These are phyloP conservation scores for Suillus occidentalis DNA, from an alignment of 768 basidiomycete species.

Conservation along the genomic window DNA sequence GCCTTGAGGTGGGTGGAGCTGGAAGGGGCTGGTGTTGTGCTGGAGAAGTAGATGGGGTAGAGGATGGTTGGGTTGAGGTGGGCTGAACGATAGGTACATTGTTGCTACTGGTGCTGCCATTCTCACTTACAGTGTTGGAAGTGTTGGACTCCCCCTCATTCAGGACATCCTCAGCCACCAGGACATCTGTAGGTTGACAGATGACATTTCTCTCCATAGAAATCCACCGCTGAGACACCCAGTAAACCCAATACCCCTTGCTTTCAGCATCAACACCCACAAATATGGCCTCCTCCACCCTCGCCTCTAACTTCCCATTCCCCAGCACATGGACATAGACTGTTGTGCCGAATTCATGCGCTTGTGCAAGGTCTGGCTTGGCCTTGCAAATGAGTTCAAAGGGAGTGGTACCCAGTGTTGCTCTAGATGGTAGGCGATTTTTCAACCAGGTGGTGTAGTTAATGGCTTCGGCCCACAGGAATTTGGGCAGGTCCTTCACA, in stretches of 20 bases:
- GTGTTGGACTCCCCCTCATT: conserved; percentile 12
- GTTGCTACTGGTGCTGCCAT: no score
- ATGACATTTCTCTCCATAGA: conserved; percentile 33
- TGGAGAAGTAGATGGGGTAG: no score
- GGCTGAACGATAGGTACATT: not conserved
- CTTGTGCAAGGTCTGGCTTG: not conserved
- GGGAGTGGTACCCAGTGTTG: conserved; percentile 24
- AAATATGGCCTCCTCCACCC: conserved; percentile 28
- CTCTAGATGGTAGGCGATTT: conserved; percentile 32
- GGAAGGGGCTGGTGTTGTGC: no score
- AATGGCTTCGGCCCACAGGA: conserved; percentile 18
- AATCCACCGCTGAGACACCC: conserved; percentile 10
- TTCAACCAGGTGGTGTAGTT: conserved; percentile 36
- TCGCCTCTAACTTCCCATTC: conserved; percentile 25
- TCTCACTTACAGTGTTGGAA: no score
- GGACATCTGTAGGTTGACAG: not conserved
- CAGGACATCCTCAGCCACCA: not conserved
- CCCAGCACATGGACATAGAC: conserved; percentile 21
- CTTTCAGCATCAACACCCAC: conserved; percentile 36
- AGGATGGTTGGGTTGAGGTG: not conserved
- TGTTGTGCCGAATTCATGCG: not conserved
- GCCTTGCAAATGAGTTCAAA: conserved; percentile 15
- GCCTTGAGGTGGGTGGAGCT: no score
- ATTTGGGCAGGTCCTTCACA: conserved; percentile 21
- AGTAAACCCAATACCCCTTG: conserved; percentile 35